phyloP scores from a whole-genome alignment of 345 rosid genomes.

The Kernera saxatilis region DNA sequence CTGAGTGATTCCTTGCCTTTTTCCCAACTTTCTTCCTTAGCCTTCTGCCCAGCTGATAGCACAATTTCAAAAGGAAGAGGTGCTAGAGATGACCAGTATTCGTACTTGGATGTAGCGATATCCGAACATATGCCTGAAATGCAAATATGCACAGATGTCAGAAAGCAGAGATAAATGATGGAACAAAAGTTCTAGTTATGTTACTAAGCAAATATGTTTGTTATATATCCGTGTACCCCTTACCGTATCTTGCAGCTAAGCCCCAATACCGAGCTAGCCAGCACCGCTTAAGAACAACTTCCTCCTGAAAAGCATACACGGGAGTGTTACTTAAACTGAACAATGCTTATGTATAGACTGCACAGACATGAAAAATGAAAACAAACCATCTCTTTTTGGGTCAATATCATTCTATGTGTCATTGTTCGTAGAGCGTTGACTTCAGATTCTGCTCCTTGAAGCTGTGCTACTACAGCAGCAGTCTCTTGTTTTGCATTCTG shows the following conservation, averaged over 20 bases:
- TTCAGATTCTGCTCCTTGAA: constrained; percentile 80
- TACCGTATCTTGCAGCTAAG: constrained; percentile 91
- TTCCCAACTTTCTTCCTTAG: constrained; percentile 73
- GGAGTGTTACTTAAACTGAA: not conserved
- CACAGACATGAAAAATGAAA: constrained; percentile 1
- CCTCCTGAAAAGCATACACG: constrained; percentile 65
- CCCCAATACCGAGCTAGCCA: constrained; percentile 99
- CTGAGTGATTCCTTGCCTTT: constrained; percentile 49
- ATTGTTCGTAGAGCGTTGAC: constrained; percentile 68
- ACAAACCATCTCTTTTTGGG: constrained; percentile 96
- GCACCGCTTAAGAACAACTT: constrained; percentile 98
- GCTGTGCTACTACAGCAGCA: constrained; percentile 45
- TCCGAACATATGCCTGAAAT: constrained; percentile 86
- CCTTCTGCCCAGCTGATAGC: constrained; percentile 96
- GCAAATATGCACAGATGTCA: constrained; percentile 21
- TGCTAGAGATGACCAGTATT: constrained; percentile 97
- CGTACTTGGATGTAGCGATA: constrained; percentile 77
- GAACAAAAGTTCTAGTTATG: not conserved
- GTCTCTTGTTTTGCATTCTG: constrained; percentile 72
- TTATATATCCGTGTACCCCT: not conserved
- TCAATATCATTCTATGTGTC: constrained; percentile 98
- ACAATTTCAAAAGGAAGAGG: constrained; percentile 98
- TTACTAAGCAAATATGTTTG: constrained; percentile 3
- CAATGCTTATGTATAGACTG: not conserved
- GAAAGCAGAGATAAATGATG: not conserved